A percentile compares a stretch with the other conserved stretches of the same genome.
phyloP scores from a whole-genome alignment of 2,329 filamentous ascomycete genomes.

The Emergomyces pasteurianus region DNA sequence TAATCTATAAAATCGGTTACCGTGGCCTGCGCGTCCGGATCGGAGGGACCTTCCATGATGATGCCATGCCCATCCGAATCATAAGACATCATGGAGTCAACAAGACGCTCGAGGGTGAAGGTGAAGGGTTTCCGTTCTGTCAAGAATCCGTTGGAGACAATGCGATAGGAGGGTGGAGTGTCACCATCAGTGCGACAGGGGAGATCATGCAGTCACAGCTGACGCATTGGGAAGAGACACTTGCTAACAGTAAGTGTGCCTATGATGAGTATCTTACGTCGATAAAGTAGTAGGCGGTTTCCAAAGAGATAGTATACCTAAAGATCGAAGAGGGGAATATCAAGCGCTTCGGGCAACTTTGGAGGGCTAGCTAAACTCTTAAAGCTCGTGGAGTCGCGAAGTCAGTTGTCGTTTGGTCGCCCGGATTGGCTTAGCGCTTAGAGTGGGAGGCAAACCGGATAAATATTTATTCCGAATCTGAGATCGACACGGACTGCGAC shows the following conservation, averaged over 20 bases:
- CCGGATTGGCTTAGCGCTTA: neutral
- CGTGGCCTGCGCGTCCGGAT: constrained; percentile 54
- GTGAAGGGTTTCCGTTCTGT: neutral
- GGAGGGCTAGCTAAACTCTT: neutral
- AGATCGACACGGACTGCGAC: too few relatives aligned
- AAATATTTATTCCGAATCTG: neutral
- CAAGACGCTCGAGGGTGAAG: neutral
- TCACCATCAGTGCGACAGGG: constrained; percentile 14
- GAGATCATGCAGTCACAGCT: constrained; percentile 10
- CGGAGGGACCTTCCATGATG: constrained; percentile 39
- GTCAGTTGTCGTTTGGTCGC: neutral
- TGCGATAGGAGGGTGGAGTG: constrained; percentile 5
- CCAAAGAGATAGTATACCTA: neutral
- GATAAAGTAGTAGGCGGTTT: neutral
- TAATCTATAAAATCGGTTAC: constrained; percentile 58
- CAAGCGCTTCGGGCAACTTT: neutral
- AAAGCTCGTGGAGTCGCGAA: neutral
- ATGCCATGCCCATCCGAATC: constrained; percentile 31
- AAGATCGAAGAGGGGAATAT: neutral
- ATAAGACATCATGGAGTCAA: constrained; percentile 26
- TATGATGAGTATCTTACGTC: neutral
- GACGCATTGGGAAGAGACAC: constrained; percentile 5
- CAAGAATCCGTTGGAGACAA: constrained; percentile 3
- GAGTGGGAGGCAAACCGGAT: neutral
- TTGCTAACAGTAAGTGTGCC: neutral